Evolutionary conservation across 768 basidiomycete species (phyloP).

Genomic region (Coprinopsis cinerea): DNA sequence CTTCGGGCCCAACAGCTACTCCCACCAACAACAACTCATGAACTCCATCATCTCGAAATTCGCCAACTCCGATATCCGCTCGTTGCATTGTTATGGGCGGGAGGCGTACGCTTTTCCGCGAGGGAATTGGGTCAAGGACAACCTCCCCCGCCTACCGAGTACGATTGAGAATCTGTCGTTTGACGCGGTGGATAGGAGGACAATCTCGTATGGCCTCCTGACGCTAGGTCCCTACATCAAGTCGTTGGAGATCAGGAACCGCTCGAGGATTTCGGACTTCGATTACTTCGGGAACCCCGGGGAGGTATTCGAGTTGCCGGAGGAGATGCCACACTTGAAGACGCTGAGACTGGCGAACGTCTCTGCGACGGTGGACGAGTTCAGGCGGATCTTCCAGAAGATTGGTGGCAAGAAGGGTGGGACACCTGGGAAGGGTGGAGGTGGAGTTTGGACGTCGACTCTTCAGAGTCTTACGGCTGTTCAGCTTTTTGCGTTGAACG

Average conservation of each 20-base stretch:
- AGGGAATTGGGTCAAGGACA: background rate
- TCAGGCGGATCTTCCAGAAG: background rate
- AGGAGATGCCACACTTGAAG: background rate
- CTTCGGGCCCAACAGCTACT: background rate
- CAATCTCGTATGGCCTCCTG: background rate
- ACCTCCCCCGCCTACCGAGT: background rate
- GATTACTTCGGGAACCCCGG: background rate
- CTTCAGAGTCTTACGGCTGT: background rate
- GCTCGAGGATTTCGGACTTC: constrained; percentile 2
- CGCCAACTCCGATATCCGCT: background rate
- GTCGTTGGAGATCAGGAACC: constrained; percentile 5
- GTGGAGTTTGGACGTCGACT: background rate
- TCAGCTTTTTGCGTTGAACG: constrained; percentile 5
- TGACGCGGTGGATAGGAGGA: constrained; percentile 1
- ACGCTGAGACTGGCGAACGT: constrained; percentile 1
- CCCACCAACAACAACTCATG: background rate
- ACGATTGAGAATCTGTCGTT: constrained; percentile 3
- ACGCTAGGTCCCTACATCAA: constrained; percentile 1
- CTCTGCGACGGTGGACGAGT: constrained; percentile 1
- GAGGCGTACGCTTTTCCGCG: constrained; percentile 4
- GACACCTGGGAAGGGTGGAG: background rate
- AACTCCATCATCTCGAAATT: constrained; percentile 1
- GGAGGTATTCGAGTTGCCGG: background rate
- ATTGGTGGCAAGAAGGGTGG: background rate
- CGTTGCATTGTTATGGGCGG: constrained; percentile 7